Conservation (phyloP, 257 asterid species). For the Primulina huaijiensis region DNA sequence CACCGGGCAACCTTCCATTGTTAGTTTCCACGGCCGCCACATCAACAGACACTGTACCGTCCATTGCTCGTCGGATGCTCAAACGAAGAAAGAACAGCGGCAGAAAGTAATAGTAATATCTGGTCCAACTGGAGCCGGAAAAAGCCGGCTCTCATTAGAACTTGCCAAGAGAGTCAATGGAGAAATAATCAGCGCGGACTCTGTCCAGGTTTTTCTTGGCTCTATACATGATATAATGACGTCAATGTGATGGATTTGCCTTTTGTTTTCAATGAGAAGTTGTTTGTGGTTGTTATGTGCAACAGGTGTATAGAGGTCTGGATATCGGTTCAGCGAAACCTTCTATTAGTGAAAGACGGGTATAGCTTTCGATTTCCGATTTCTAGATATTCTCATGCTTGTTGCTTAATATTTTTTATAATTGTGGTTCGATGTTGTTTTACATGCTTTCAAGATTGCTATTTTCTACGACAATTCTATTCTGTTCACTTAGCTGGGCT, state of each 20-base stretch:
- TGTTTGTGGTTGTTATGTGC: slow-evolving; percentile 16
- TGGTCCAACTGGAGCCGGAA: slow-evolving; percentile 97
- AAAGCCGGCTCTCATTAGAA: slow-evolving; percentile 82
- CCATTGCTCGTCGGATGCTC: slow-evolving; percentile 33
- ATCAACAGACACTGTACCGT: slow-evolving; percentile 33
- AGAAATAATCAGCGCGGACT: slow-evolving; percentile 92
- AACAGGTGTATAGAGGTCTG: slow-evolving; percentile 86
- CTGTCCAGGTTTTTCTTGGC: slow-evolving; percentile 63
- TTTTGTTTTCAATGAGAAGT: neutral
- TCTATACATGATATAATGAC: neutral
- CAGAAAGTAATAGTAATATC: slow-evolving; percentile 81
- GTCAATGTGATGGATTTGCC: neutral
- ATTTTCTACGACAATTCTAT: neutral
- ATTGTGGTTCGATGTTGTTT: neutral
- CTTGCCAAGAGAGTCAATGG: slow-evolving; percentile 87
- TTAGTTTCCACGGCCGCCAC: slow-evolving; percentile 23
- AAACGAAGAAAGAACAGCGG: slow-evolving; percentile 27
- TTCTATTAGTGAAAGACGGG: slow-evolving; percentile 66
- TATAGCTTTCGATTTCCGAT: slow-evolving; percentile 18
- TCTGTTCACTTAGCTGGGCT: neutral
- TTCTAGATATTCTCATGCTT: neutral
- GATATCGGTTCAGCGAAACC: slow-evolving; percentile 97
- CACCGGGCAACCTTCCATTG: slow-evolving; percentile 17
- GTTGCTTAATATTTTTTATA: no score
- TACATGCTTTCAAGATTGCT: neutral